Conservation (phyloP, 1,139 yeast genomes). For the Debaryomyces udenii region DNA sequence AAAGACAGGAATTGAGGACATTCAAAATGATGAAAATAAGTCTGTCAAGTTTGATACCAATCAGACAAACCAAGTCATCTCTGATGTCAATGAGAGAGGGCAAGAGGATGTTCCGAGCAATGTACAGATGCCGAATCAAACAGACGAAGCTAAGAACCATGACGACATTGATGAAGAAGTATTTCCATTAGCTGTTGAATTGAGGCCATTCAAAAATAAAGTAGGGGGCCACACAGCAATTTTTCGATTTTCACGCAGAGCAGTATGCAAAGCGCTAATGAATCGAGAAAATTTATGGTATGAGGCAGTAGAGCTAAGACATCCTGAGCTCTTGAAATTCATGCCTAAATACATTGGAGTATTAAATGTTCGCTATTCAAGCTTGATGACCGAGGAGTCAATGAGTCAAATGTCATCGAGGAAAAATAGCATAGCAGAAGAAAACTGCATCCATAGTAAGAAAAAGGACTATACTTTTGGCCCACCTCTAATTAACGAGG, state of each 20-base stretch:
- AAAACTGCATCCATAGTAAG: not conserved
- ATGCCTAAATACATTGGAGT: conserved; percentile 97
- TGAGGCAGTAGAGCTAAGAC: conserved; percentile 79
- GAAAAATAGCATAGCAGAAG: conserved; percentile 7
- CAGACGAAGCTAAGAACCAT: not conserved
- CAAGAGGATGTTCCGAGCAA: not conserved
- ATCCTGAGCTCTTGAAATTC: conserved; percentile 74
- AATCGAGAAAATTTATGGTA: conserved; percentile 91
- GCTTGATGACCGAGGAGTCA: conserved; percentile 39
- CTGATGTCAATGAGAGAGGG: not conserved
- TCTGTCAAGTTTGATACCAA: conserved; percentile 11
- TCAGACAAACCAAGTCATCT: not conserved
- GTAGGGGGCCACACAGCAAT: conserved; percentile 99
- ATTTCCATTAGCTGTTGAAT: conserved; percentile 76
- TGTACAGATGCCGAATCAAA: not conserved
- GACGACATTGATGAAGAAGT: conserved; percentile 4
- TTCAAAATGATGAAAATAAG: conserved; percentile 1
- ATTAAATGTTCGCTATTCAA: conserved; percentile 80
- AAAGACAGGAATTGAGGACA: not conserved
- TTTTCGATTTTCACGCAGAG: conserved; percentile 84
- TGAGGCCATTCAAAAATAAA: conserved; percentile 84
- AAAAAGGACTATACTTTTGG: conserved; percentile 3
- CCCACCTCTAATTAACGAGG: conserved; percentile 17
- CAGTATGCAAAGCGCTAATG: conserved; percentile 93
- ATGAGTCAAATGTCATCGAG: conserved; percentile 6